Percentiles rank a stretch among this genome's conserved stretches.
Conservation (phyloP, 2,329 filamentous ascomycete genomes). For the Verticillium nonalfalfae region DNA sequence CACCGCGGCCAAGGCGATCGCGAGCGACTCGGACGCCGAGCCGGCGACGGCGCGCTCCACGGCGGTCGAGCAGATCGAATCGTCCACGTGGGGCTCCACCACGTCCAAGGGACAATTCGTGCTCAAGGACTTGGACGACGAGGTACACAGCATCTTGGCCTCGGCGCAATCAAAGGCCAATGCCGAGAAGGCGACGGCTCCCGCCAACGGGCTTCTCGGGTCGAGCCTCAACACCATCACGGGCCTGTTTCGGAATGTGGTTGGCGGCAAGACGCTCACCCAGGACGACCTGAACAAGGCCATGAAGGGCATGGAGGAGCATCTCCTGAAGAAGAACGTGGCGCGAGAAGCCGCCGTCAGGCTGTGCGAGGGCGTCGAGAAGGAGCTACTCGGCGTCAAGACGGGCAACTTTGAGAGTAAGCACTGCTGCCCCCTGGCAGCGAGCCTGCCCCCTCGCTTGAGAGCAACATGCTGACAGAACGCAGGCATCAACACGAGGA, state of each 20-base stretch:
- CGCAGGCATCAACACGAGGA: constrained; percentile 68
- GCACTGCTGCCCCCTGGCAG: constrained; percentile 7
- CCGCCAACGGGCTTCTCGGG: constrained; percentile 62
- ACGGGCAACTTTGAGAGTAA: constrained; percentile 81
- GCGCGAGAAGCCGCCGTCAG: constrained; percentile 89
- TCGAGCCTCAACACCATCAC: constrained; percentile 77
- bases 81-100: constrained; percentile 76
- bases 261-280: constrained; percentile 88
- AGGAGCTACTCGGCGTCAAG: constrained; percentile 83
- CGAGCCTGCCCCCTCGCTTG: constrained; percentile 16
- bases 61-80: constrained; percentile 67
- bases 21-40: constrained; percentile 47
- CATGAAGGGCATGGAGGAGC: constrained; percentile 93
- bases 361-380: constrained; percentile 84
- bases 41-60: constrained; percentile 42
- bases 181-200: constrained; percentile 34
- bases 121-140: constrained; percentile 85
- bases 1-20: constrained; percentile 43
- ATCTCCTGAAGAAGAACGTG: constrained; percentile 91
- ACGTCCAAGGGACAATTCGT: constrained; percentile 90
- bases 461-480: constrained; percentile 10
- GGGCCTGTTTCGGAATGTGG: constrained; percentile 87
- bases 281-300: constrained; percentile 86
- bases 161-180: constrained; percentile 60
- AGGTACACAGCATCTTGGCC: constrained; percentile 84